phyloP scores from a whole-genome alignment of 1,139 yeast genomes.

The Hemisphaericaspora lyxosophila region DNA sequence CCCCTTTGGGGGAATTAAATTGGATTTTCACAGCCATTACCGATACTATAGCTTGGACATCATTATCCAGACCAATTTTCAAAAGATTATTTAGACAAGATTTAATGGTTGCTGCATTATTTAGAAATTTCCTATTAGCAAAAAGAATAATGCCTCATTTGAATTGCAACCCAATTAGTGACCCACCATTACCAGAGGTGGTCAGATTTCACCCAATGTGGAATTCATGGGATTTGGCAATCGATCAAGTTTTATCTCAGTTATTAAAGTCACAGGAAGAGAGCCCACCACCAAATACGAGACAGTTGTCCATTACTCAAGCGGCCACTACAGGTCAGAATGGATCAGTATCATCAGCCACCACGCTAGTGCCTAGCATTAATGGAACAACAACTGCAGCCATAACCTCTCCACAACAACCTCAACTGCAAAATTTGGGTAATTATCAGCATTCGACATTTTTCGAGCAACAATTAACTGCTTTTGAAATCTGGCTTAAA shows the following conservation, averaged over 20 bases:
- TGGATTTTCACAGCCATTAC: constrained; percentile 99
- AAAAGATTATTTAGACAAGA: constrained; percentile 92
- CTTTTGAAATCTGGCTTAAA: constrained; percentile 93
- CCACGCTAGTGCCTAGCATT: neutral
- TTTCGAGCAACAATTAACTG: constrained; percentile 93
- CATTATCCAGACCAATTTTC: constrained; percentile 82
- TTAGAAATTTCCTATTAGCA: constrained; percentile 87
- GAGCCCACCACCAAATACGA: neutral
- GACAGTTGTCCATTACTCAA: constrained; percentile 2
- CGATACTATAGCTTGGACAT: constrained; percentile 97
- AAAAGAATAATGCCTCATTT: constrained; percentile 92
- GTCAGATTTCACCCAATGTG: constrained; percentile 88
- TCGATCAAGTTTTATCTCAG: constrained; percentile 86
- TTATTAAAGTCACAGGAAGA: constrained; percentile 41
- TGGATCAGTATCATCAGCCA: neutral
- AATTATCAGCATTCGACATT: constrained; percentile 86
- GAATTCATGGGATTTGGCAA: constrained; percentile 98
- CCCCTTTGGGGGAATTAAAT: constrained; percentile 92
- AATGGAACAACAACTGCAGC: constrained; percentile 3
- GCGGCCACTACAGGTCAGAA: constrained; percentile 1
- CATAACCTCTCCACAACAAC: constrained; percentile 12
- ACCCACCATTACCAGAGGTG: constrained; percentile 86
- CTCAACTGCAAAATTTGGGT: constrained; percentile 21
- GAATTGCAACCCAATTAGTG: constrained; percentile 92
- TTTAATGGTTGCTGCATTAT: constrained; percentile 92